A percentile compares a stretch with the other conserved stretches of the same genome.
Evolutionary conservation across 2,329 filamentous ascomycete genomes (phyloP).

Genomic region (Chaetomium globosum): DNA sequence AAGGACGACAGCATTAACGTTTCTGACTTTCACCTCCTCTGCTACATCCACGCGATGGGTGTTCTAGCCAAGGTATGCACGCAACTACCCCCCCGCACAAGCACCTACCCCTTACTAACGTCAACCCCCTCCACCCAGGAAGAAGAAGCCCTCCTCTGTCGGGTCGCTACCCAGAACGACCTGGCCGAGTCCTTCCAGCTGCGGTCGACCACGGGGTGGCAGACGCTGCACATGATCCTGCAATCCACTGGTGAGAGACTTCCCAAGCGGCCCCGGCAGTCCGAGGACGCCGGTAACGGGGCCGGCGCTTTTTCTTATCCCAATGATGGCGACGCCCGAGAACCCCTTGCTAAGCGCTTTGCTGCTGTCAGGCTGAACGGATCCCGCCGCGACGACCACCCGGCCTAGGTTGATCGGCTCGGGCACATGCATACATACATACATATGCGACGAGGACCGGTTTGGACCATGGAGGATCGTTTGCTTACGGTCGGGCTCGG

Average conservation of each 20-base stretch:
- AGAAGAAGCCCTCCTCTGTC: conserved; percentile 83
- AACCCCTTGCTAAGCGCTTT: conserved; percentile 67
- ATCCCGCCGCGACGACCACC: conserved; percentile 21
- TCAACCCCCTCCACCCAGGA: conserved; percentile 61
- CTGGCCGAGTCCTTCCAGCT: conserved; percentile 79
- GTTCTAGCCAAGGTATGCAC: conserved; percentile 75
- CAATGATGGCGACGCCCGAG: conserved; percentile 47
- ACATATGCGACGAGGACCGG: background rate
- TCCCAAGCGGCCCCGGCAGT: conserved; percentile 67
- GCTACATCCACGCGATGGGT: conserved; percentile 77
- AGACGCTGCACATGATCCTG: conserved; percentile 88
- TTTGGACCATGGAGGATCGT: background rate
- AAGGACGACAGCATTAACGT: conserved; percentile 65
- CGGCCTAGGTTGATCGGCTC: background rate
- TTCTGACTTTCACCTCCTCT: conserved; percentile 94
- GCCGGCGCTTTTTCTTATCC: background rate
- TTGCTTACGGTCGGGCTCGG: background rate
- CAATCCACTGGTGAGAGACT: conserved; percentile 96
- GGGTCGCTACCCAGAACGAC: conserved; percentile 79
- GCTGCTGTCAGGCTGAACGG: conserved; percentile 66
- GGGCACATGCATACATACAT: too few relatives aligned
- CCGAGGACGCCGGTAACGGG: conserved; percentile 29
- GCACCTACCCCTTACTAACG: background rate
- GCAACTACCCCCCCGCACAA: background rate
- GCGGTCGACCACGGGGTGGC: conserved; percentile 87